Evolutionary conservation across 2,329 filamentous ascomycete species (phyloP).

Genomic region (Graphiopsis chlorocephala): DNA sequence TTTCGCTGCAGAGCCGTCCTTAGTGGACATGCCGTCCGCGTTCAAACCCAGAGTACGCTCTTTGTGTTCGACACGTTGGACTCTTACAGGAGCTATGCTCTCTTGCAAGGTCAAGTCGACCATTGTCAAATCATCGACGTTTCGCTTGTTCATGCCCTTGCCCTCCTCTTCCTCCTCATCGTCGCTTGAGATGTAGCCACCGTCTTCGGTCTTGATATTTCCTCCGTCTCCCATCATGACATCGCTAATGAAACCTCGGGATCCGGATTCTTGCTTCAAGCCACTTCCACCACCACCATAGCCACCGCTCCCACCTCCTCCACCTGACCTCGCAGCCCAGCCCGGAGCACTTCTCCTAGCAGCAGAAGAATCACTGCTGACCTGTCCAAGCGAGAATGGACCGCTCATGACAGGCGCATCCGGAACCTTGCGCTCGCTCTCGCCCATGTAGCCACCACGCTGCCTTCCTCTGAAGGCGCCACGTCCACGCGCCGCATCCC

Average conservation of each 20-base stretch:
- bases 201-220: conserved; percentile 33
- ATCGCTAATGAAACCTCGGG: conserved; percentile 18
- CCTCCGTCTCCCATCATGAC: conserved; percentile 22
- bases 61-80: conserved; percentile 55
- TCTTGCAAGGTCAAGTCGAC: conserved; percentile 52
- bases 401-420: conserved; percentile 36
- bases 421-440: conserved; percentile 26
- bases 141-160: conserved; percentile 42
- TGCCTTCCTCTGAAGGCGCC: conserved; percentile 30
- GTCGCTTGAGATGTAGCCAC: conserved; percentile 47
- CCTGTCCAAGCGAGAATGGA: conserved; percentile 40
- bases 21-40: conserved; percentile 31
- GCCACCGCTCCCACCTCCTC: conserved; percentile 18
- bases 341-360: conserved; percentile 17
- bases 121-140: conserved; percentile 56
- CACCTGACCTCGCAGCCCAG: conserved; percentile 18
- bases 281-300: conserved; percentile 22
- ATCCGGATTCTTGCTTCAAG: conserved; percentile 35
- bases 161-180: conserved; percentile 52
- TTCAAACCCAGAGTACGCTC: conserved; percentile 54
- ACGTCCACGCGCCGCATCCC: conserved; percentile 27
- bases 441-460: conserved; percentile 45
- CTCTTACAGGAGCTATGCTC: conserved; percentile 52
- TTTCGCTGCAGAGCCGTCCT: conserved; percentile 23
- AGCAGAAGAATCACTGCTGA: conserved; percentile 21